Base-by-base conservation (phyloP, 2,329 filamentous ascomycete genomes). In the Apiospora sp. region DNA sequence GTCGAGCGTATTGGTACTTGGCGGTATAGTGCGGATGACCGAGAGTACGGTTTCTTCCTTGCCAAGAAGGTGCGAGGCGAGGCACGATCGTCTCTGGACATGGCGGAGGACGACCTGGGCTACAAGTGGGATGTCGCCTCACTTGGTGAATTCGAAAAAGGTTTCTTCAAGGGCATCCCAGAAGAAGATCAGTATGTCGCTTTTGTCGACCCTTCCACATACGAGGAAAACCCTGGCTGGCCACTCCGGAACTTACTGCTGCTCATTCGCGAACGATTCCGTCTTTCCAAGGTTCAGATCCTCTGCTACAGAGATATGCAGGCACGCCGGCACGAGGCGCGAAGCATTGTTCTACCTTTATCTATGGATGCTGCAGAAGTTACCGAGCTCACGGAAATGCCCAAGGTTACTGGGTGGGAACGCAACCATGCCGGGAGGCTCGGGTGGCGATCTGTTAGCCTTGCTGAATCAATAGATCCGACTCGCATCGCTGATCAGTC, bases 331-430 rank as follows among this genome's bases (percentile, higher is more conserved):
- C 94, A 97, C 75, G 92, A 95, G 77, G 91, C 94, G 0, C 92
- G 93, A 78, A 98, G 94, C 78, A 88, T 96, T 54, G 90, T 98
- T 64, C 85, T 98, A 70, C 89, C 89, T 8, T 83, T 96, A 48
- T 84, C 89, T 76, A 89, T 90, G 80, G 88, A 88, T 41, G 70
- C 82, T 2, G 81, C 84, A 1, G 84, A 85, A 27, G 81, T 85
- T n/a, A 80, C 84, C 71, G 83, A 84, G 58, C 81, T 82, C 6
- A 75, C 83, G 72, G 83, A 88, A 70, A 91, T 97, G 88, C 96
- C 96, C 69, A 98, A 97, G 81, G 92, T 96, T 14, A 98, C 95
- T 1, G 96, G 96, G 30, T 99, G 96, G 96, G 96, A 98, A 83
- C 91, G 96, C 71, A 94, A 95, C 74, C 88, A 90, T 24, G 87